phyloP scores from a whole-genome alignment of 768 basidiomycete species.

The Suillus spraguei region DNA sequence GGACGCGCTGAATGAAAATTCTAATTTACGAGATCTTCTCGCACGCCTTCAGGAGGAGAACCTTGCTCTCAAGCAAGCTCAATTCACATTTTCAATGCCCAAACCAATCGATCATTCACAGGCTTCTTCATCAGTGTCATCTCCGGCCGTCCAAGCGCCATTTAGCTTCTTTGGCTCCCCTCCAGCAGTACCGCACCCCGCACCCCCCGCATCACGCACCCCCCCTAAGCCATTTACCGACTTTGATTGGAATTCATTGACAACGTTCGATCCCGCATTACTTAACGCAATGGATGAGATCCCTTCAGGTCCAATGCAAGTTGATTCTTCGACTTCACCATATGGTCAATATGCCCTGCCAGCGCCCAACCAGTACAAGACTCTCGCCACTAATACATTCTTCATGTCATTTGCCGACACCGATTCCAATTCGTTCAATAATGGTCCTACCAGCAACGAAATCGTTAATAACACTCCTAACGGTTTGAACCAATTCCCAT shows the following conservation, averaged over 20 bases:
- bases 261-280: constrained; percentile 69
- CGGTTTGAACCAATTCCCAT: constrained; percentile 44
- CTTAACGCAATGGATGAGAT: constrained; percentile 67
- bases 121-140: constrained; percentile 25
- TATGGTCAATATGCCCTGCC: constrained; percentile 53
- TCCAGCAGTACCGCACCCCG: constrained; percentile 23
- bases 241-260: constrained; percentile 66
- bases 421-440: constrained; percentile 41
- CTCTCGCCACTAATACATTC: constrained; percentile 81
- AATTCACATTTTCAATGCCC: constrained; percentile 86
- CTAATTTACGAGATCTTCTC: constrained; percentile 86
- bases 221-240: constrained; percentile 31
- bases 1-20: constrained; percentile 74
- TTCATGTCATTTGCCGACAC: constrained; percentile 80
- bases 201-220: constrained; percentile 35
- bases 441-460: constrained; percentile 14
- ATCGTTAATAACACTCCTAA: constrained; percentile 15
- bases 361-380: constrained; percentile 62
- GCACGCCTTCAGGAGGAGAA: constrained; percentile 88
- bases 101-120: constrained; percentile 29
- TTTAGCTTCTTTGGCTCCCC: constrained; percentile 32
- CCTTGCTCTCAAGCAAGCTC: constrained; percentile 71
- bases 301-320: constrained; percentile 53
- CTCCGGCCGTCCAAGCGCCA: constrained; percentile 22
- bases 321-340: constrained; percentile 51